phyloP scores from a whole-genome alignment of 768 basidiomycete species.

The Strobilomyces dryophilus region DNA sequence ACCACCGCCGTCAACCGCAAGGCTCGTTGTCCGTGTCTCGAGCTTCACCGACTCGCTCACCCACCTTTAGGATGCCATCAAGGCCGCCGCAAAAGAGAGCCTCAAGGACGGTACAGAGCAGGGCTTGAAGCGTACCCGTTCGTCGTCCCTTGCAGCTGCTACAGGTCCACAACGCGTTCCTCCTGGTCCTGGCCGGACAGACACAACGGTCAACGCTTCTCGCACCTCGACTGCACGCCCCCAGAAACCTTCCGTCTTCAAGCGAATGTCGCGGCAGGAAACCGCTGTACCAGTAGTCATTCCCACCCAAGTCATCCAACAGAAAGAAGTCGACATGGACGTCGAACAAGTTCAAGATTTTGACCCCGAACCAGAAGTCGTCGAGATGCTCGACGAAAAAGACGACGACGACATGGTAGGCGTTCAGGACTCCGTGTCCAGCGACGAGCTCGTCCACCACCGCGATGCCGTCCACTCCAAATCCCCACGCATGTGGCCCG shows the following conservation, averaged over 20 bases:
- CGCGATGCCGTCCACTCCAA: conserved; percentile 37
- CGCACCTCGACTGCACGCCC: conserved; percentile 27
- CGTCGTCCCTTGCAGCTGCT: conserved; percentile 60
- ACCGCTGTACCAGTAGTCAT: conserved; percentile 42
- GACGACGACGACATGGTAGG: conserved; percentile 67
- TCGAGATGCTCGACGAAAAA: conserved; percentile 41
- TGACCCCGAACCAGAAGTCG: conserved; percentile 40
- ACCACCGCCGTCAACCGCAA: conserved; percentile 74
- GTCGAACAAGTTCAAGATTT: conserved; percentile 38
- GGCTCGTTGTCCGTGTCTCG: conserved; percentile 37
- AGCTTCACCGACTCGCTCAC: neutral
- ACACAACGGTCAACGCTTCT: conserved; percentile 40
- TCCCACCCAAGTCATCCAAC: conserved; percentile 37
- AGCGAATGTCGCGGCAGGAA: conserved; percentile 40
- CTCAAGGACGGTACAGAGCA: conserved; percentile 53
- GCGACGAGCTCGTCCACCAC: conserved; percentile 43
- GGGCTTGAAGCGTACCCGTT: conserved; percentile 55
- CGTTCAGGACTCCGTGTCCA: conserved; percentile 38
- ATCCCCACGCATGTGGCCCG: conserved; percentile 65
- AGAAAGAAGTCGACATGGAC: conserved; percentile 61
- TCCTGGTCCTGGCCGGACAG: conserved; percentile 53
- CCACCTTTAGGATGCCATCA: conserved; percentile 34
- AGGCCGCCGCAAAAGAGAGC: conserved; percentile 51
- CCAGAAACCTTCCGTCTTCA: conserved; percentile 33
- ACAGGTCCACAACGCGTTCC: conserved; percentile 67